phyloP scores from a whole-genome alignment of 306 rosid genomes.

The Prunus mira region DNA sequence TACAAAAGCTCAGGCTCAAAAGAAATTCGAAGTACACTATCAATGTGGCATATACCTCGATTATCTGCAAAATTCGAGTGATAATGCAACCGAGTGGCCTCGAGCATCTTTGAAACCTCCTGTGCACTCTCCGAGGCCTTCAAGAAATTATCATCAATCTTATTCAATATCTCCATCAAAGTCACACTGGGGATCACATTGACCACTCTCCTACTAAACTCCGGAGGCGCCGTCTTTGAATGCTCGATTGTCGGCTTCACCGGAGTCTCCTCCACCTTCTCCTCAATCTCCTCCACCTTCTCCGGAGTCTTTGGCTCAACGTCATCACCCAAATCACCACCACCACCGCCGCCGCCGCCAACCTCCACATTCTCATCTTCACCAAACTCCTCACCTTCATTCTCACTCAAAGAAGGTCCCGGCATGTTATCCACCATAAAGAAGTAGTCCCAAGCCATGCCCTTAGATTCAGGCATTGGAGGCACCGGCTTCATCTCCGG shows the following conservation, averaged over 20 bases:
- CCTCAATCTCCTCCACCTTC: conserved; percentile 37
- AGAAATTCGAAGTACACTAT: neutral
- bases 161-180: conserved; percentile 48
- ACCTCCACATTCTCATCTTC: conserved; percentile 24
- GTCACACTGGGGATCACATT: conserved; percentile 42
- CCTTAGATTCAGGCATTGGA: conserved; percentile 68
- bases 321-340: conserved; percentile 23
- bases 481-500: conserved; percentile 44
- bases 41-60: conserved; percentile 43
- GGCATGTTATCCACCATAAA: conserved; percentile 58
- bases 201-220: conserved; percentile 46
- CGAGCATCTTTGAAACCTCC: conserved; percentile 77
- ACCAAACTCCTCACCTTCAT: conserved; percentile 27
- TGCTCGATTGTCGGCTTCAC: conserved; percentile 56
- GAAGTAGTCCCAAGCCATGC: conserved; percentile 79
- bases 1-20: neutral
- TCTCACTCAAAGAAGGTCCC: conserved; percentile 43
- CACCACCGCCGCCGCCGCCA: conserved; percentile 3
- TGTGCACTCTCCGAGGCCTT: conserved; percentile 71
- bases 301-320: conserved; percentile 78
- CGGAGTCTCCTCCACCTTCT: conserved; percentile 25
- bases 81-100: conserved; percentile 85
- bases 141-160: conserved; percentile 69
- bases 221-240: conserved; percentile 65
- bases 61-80: conserved; percentile 91